Conservation (phyloP, 2,329 filamentous ascomycete genomes). For the Botrytis paeoniae region DNA sequence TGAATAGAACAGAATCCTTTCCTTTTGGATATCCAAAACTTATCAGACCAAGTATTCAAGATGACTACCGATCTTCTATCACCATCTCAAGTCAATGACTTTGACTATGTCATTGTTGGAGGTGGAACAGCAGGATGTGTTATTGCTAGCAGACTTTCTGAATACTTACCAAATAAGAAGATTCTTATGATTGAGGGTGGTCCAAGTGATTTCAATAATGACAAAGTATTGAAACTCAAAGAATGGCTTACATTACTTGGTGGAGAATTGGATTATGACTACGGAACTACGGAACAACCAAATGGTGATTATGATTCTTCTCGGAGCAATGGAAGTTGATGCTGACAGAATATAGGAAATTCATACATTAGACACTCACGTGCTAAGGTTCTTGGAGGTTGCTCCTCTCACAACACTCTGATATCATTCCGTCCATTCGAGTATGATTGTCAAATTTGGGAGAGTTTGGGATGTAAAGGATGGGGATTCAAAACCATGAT, state of each 20-base stretch:
- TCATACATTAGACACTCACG: slow-evolving; percentile 88
- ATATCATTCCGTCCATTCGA: slow-evolving; percentile 91
- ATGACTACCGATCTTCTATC: slow-evolving; percentile 38
- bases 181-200: slow-evolving; percentile 84
- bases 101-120: slow-evolving; percentile 50
- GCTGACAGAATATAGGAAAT: slow-evolving; percentile 58
- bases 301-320: slow-evolving; percentile 68
- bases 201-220: slow-evolving; percentile 84
- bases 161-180: slow-evolving; percentile 79
- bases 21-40: not conserved
- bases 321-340: not conserved
- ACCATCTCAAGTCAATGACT: slow-evolving; percentile 38
- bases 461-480: slow-evolving; percentile 74
- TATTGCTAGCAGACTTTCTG: slow-evolving; percentile 49
- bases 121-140: slow-evolving; percentile 51
- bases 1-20: not conserved
- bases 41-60: slow-evolving; percentile 11
- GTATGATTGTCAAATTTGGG: slow-evolving; percentile 84
- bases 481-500: slow-evolving; percentile 87
- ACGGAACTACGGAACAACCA: slow-evolving; percentile 80
- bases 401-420: slow-evolving; percentile 90
- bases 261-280: slow-evolving; percentile 88
- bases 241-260: slow-evolving; percentile 84
- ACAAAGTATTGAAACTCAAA: slow-evolving; percentile 80
- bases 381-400: slow-evolving; percentile 88